phyloP scores from a whole-genome alignment of 495 filamentous ascomycete genomes.

The Daldinia vernicosa region DNA sequence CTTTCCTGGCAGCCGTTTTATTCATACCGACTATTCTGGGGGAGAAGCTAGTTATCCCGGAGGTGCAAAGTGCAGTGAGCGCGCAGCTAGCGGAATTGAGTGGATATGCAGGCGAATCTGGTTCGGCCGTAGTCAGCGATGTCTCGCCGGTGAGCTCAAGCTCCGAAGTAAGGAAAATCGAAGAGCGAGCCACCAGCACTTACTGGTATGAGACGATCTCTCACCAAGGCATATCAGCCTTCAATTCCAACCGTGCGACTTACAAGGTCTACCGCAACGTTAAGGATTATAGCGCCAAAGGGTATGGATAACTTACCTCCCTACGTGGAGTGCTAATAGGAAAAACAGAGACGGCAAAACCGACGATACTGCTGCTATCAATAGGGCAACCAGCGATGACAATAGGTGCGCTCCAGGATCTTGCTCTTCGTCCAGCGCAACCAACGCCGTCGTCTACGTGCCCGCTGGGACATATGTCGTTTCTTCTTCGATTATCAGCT shows the following conservation, averaged over 20 bases:
- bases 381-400: slow-evolving; percentile 77
- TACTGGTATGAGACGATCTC: slow-evolving; percentile 59
- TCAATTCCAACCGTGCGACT: slow-evolving; percentile 43
- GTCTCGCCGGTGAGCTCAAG: not conserved
- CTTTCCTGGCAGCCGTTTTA: slow-evolving; percentile 18
- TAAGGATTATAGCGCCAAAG: slow-evolving; percentile 64
- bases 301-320: slow-evolving; percentile 38
- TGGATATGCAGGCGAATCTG: slow-evolving; percentile 23
- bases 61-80: slow-evolving; percentile 36
- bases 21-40: slow-evolving; percentile 30
- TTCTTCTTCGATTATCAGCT: slow-evolving; percentile 68
- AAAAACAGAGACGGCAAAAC: slow-evolving; percentile 67
- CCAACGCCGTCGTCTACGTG: slow-evolving; percentile 79
- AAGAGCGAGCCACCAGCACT: slow-evolving; percentile 29
- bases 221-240: slow-evolving; percentile 59
- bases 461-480: slow-evolving; percentile 78
- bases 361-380: slow-evolving; percentile 86
- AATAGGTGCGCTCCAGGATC: slow-evolving; percentile 75
- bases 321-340: slow-evolving; percentile 10
- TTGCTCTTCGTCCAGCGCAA: slow-evolving; percentile 79
- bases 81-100: slow-evolving; percentile 36
- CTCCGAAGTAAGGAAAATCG: slow-evolving; percentile 11
- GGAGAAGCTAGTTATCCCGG: slow-evolving; percentile 37
- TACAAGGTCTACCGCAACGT: slow-evolving; percentile 68
- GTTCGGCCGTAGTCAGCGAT: slow-evolving; percentile 18